phyloP scores from a whole-genome alignment of 2,329 filamentous ascomycete genomes.

The Aspergillus tamarii region DNA sequence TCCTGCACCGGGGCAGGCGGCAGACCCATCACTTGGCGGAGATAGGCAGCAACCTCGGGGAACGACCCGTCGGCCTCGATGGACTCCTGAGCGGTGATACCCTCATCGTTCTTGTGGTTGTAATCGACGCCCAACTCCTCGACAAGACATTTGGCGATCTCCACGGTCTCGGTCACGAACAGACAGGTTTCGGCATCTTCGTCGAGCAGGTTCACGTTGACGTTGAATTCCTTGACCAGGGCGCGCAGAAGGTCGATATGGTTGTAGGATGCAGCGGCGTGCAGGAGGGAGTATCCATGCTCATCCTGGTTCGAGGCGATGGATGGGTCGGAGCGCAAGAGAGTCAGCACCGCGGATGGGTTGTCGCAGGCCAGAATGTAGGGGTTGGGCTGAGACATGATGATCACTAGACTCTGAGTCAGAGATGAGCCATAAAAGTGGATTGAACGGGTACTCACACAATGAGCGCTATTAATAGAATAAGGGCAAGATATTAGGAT shows the following conservation, averaged over 20 bases:
- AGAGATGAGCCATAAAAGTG: not conserved
- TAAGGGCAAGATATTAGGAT: not conserved
- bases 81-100: slow-evolving; percentile 78
- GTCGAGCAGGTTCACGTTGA: slow-evolving; percentile 79
- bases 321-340: slow-evolving; percentile 73
- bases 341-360: slow-evolving; percentile 70
- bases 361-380: slow-evolving; percentile 83
- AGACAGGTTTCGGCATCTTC: slow-evolving; percentile 94
- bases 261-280: slow-evolving; percentile 91
- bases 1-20: slow-evolving; percentile 28
- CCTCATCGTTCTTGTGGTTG: slow-evolving; percentile 69
- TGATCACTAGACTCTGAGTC: slow-evolving; percentile 12
- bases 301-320: slow-evolving; percentile 81
- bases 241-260: slow-evolving; percentile 78
- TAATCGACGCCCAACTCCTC: slow-evolving; percentile 78
- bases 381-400: slow-evolving; percentile 57
- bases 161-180: slow-evolving; percentile 83
- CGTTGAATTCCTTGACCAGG: slow-evolving; percentile 75
- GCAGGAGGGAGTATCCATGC: slow-evolving; percentile 91
- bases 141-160: slow-evolving; percentile 76
- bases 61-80: slow-evolving; percentile 79
- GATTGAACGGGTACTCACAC: no score
- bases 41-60: slow-evolving; percentile 73
- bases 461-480: not conserved
- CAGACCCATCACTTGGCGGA: slow-evolving; percentile 50